Evolutionary conservation across 1,284 basidiomycete species (phyloP).

Genomic region (Irpex lacteus): DNA sequence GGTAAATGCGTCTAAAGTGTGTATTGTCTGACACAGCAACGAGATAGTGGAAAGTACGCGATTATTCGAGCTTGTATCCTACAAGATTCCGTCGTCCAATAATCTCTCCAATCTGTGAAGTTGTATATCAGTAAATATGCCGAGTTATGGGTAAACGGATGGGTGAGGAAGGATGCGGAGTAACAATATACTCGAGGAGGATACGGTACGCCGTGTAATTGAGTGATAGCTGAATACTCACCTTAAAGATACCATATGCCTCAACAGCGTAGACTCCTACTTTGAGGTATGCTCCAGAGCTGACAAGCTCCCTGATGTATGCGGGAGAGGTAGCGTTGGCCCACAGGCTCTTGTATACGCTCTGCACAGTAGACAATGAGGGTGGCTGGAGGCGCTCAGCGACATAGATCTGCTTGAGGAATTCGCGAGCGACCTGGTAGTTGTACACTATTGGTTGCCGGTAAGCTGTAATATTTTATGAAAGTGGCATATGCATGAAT

Average conservation of each 20-base stretch:
- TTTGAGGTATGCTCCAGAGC: constrained; percentile 77
- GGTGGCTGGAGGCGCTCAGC: constrained; percentile 86
- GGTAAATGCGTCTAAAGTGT: neutral
- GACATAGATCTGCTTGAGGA: constrained; percentile 89
- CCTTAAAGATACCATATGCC: constrained; percentile 86
- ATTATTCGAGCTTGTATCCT: constrained; percentile 77
- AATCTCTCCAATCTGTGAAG: constrained; percentile 83
- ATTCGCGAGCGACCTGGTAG: constrained; percentile 77
- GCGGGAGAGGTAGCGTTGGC: constrained; percentile 58
- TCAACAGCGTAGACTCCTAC: constrained; percentile 87
- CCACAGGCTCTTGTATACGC: constrained; percentile 77
- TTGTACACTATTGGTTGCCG: constrained; percentile 84
- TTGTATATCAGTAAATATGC: neutral
- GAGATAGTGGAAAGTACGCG: neutral
- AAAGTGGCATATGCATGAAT: neutral
- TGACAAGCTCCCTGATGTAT: constrained; percentile 70
- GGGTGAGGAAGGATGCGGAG: neutral
- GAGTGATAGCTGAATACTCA: constrained; percentile 27
- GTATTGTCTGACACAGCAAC: neutral
- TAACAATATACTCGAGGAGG: neutral
- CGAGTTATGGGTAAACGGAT: neutral
- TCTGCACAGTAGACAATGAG: constrained; percentile 58
- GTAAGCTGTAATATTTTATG: constrained; percentile 57
- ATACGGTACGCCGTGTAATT: neutral
- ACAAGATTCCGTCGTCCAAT: constrained; percentile 81